phyloP scores from a whole-genome alignment of 352 stramenopile species.

The Poterioochromonas sp. region DNA sequence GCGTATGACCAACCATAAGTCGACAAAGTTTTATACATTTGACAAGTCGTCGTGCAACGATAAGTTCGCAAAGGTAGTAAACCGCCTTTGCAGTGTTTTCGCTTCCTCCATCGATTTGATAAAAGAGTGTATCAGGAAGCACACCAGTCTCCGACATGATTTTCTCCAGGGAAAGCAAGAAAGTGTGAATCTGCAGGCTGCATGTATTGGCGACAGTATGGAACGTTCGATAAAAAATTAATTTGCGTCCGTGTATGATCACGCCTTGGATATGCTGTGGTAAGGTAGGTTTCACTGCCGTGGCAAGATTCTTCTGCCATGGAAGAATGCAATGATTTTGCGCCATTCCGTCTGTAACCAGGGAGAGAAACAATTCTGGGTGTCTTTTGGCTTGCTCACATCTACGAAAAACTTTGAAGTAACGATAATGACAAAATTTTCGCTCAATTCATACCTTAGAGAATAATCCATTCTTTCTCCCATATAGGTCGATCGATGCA shows the following conservation, averaged over 20 bases:
- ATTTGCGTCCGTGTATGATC: not conserved
- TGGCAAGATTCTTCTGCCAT: not conserved
- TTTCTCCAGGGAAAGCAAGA: not conserved
- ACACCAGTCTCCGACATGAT: not conserved
- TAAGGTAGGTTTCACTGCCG: not conserved
- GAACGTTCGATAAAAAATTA: not conserved
- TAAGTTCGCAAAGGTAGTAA: not conserved
- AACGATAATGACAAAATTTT: not conserved
- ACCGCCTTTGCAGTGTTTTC: not conserved
- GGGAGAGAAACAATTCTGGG: not conserved
- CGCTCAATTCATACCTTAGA: not conserved
- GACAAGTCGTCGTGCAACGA: not conserved
- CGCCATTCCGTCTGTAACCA: conserved; percentile 4
- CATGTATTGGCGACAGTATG: not conserved
- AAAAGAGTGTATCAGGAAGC: conserved; percentile 11
- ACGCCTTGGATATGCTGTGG: conserved; percentile 11
- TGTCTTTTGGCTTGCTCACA: not conserved
- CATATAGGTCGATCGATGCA: not conserved
- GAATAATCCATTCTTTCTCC: not conserved
- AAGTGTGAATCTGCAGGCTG: not conserved
- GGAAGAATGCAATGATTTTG: conserved; percentile 8
- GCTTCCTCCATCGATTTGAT: conserved; percentile 28
- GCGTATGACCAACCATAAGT: conserved; percentile 19
- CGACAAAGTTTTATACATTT: not conserved
- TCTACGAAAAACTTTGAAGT: not conserved